Evolutionary conservation across 805 yeast genomes (phyloP).

Genomic region (Citeromyces matritensis): DNA sequence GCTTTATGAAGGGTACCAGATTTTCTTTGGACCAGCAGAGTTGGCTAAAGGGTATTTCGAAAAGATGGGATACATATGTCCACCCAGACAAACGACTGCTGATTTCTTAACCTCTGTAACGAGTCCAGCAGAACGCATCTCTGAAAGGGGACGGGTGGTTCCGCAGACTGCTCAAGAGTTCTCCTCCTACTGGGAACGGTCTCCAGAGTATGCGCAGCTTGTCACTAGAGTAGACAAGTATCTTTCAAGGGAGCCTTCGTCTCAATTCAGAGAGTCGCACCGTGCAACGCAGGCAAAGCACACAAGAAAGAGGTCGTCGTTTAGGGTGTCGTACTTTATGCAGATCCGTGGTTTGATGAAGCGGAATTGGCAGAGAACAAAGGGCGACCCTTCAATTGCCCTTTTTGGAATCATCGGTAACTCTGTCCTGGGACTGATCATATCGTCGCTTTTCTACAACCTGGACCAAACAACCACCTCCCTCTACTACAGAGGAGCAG

Average conservation of each 20-base stretch:
- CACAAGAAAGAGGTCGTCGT: conserved; percentile 32
- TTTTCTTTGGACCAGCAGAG: conserved; percentile 38
- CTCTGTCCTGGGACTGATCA: conserved; percentile 34
- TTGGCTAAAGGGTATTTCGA: conserved; percentile 30
- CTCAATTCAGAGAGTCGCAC: no score
- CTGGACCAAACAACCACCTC: conserved; percentile 23
- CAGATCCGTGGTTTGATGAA: conserved; percentile 30
- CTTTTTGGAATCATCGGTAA: conserved; percentile 26
- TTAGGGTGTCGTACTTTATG: conserved; percentile 31
- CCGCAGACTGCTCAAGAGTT: conserved; percentile 23
- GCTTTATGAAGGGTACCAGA: conserved; percentile 59
- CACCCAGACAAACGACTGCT: conserved; percentile 34
- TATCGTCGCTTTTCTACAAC: conserved; percentile 45
- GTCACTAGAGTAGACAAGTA: conserved; percentile 18
- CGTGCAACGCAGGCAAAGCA: conserved; percentile 39
- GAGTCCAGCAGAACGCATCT: conserved; percentile 12
- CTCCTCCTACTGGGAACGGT: conserved; percentile 17
- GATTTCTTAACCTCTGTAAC: conserved; percentile 24
- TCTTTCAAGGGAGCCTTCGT: no score
- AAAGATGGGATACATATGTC: conserved; percentile 36
- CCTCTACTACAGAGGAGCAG: conserved; percentile 42
- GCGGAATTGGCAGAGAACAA: conserved; percentile 32
- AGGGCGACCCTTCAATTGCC: conserved; percentile 33
- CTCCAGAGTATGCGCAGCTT: conserved; percentile 14
- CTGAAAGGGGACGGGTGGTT: conserved; percentile 14